These are phyloP conservation scores for Botryosphaeria agaves DNA, from an alignment of 2,329 filamentous ascomycete genomes.

Conservation along the genomic window DNA sequence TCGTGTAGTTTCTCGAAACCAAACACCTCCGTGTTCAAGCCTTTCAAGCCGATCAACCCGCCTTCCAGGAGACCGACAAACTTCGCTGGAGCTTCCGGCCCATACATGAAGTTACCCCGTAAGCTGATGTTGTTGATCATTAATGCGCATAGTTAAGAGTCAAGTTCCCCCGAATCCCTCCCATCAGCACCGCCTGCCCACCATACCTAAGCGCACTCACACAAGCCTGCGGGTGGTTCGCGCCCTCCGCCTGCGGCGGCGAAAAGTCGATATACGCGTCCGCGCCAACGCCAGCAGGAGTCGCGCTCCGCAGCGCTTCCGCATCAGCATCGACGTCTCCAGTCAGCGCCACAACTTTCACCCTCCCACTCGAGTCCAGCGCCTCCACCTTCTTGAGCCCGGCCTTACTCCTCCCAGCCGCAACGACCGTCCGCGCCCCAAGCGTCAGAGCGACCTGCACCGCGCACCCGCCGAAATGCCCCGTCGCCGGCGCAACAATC, in stretches of 20 bases:
- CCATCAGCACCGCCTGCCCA: background rate
- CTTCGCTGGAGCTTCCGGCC: background rate
- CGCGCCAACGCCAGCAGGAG: background rate
- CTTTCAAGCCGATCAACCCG: background rate
- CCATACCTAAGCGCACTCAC: background rate
- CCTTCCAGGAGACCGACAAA: background rate
- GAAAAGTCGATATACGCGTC: constrained; percentile 1
- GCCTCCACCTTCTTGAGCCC: background rate
- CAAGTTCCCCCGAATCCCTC: background rate
- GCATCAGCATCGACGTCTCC: constrained; percentile 1
- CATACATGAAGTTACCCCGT: background rate
- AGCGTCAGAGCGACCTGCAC: background rate
- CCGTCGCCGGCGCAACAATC: background rate
- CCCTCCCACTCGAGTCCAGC: background rate
- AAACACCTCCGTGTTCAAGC: background rate
- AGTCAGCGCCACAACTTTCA: background rate
- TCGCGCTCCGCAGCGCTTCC: background rate
- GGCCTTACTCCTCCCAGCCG: background rate
- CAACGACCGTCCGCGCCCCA: background rate
- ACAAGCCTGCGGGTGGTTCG: background rate
- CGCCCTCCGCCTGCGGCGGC: background rate
- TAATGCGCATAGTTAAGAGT: background rate
- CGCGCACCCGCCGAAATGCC: constrained; percentile 1
- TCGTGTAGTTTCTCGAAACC: background rate
- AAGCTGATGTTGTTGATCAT: background rate